Evolutionary conservation across 2,329 filamentous ascomycete species (phyloP).

Genomic region (Botryotinia calthae): DNA sequence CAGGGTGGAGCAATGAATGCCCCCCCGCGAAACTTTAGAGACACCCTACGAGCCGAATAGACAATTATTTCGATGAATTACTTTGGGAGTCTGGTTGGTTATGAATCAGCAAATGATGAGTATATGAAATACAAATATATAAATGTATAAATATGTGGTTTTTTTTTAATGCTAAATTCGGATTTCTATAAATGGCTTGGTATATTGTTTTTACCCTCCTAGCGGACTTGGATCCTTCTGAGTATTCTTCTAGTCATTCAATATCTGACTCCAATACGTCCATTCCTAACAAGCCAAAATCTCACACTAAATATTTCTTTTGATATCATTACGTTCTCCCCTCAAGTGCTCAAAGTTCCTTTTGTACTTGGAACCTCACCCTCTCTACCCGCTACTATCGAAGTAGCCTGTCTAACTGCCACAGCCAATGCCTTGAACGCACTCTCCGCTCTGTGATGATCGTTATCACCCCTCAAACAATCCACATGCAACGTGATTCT

Average conservation of each 20-base stretch:
- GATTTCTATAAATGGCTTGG: neutral
- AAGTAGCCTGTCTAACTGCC: conserved; percentile 75
- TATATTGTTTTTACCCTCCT: neutral
- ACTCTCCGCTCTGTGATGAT: conserved; percentile 94
- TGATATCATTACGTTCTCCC: neutral
- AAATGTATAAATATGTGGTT: neutral
- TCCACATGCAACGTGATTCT: conserved; percentile 94
- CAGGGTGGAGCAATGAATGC: conserved; percentile 5
- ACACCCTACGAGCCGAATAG: neutral
- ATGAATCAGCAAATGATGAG: neutral
- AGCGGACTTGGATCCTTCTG: neutral
- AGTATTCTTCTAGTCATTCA: neutral
- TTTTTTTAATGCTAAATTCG: neutral
- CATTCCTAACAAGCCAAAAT: neutral
- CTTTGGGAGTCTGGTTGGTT: neutral
- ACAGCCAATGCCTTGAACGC: conserved; percentile 96
- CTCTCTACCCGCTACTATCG: conserved; percentile 73
- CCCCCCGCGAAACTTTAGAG: conserved; percentile 17
- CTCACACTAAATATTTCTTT: neutral
- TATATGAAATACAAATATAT: neutral
- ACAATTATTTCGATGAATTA: neutral
- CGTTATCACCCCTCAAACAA: conserved; percentile 85
- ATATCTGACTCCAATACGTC: too few relatives aligned
- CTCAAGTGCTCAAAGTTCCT: conserved; percentile 71
- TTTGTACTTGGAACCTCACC: conserved; percentile 96